Conservation (phyloP, 805 yeast species). For the Diddensiella transvaalensis region DNA sequence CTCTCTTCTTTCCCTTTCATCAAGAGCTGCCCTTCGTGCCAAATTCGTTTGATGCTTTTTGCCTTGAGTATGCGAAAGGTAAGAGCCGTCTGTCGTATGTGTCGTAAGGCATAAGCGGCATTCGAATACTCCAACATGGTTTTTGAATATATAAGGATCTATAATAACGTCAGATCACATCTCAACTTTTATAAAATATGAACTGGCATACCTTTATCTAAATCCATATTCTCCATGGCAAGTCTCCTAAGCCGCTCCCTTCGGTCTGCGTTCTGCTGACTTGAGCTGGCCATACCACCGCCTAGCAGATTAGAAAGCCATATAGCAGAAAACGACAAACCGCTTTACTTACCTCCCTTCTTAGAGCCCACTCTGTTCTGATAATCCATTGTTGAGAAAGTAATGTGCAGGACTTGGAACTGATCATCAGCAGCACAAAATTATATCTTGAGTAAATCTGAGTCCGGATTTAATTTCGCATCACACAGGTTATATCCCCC, state of each 20-base stretch:
- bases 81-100: conserved; percentile 76
- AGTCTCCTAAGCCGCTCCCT: conserved; percentile 65
- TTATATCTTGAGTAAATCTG: no score
- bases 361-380: conserved; percentile 87
- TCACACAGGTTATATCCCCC: no score
- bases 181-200: background rate
- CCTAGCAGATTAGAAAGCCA: no score
- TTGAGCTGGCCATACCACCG: conserved; percentile 80
- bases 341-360: conserved; percentile 56
- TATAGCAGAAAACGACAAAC: background rate
- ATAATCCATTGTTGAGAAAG: conserved; percentile 64
- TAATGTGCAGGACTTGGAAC: no score
- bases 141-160: conserved; percentile 82
- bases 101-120: conserved; percentile 81
- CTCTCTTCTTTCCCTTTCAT: conserved; percentile 30
- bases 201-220: conserved; percentile 37
- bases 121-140: conserved; percentile 79
- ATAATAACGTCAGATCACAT: conserved; percentile 31
- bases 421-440: no score
- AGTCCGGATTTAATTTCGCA: no score
- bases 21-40: conserved; percentile 53
- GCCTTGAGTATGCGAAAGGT: conserved; percentile 80
- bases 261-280: conserved; percentile 66
- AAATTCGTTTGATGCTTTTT: conserved; percentile 74
- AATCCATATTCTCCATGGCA: conserved; percentile 41